Base-by-base conservation (phyloP, 495 filamentous ascomycete genomes). In the Copromyces sp. region DNA sequence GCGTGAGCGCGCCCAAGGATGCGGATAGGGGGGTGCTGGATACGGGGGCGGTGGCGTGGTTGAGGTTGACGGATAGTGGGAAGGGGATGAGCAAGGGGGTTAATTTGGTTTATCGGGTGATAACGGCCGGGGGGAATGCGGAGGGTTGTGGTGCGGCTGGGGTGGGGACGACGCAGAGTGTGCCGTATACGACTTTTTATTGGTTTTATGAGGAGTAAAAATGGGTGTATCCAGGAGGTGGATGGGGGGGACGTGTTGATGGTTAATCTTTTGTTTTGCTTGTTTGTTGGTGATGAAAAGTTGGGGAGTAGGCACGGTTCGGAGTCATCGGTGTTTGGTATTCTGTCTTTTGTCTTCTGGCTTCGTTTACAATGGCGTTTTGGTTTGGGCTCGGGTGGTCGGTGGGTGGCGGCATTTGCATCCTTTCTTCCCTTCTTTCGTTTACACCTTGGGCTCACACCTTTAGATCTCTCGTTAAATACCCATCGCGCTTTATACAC, bases 171-270 rank as follows among this genome's bases (percentile, higher is more conserved):
- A 77, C 85, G 39, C 78, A 84, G 75, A 85, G 80, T 72, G 85
- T 92, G 5, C 84, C 87, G 12, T 94, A 93, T 80, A 82, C 90
- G 0, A 87, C 91, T 0, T 86, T 88, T 78, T 94, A 94, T 79
- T 93, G 89, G 89, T 88, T 93, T 71, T 93, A 88, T 76, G 83
- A 81, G 44, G 70, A 73, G 65, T 78, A 70, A 75, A 37, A 24
- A 24, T 24, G 24, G 24, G 24, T 24, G 1, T 24, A 24, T 24
- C 0, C 1, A 24, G 24, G 24, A 24, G 24, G 24, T 24, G 14
- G 20, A 29, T 9, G 5, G 9, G 24, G 24, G 24, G 11, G 11
- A 40, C 39, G 32, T 44, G 16, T 24, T 12, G 47, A 59, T 20
- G 44, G 3, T 16, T 5, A 47, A 47, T 47, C 4, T 47, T 47